Conservation (phyloP, 2,329 filamentous ascomycete species). For the Arthrobotrys sinensis region DNA sequence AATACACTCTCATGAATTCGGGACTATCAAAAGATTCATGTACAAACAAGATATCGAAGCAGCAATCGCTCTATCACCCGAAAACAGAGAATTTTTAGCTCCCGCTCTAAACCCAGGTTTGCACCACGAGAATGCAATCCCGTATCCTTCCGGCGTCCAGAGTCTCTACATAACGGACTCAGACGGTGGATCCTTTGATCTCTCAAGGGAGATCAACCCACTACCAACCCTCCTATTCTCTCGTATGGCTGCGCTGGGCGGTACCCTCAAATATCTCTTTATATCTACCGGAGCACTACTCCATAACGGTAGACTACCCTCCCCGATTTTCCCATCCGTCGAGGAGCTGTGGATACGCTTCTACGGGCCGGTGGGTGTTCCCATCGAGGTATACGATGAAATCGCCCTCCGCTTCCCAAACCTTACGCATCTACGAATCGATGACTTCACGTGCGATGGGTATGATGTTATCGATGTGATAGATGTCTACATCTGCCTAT, state of each 20-base stretch:
- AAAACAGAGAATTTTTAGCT: constrained; percentile 20
- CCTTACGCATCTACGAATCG: constrained; percentile 11
- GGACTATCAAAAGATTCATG: constrained; percentile 25
- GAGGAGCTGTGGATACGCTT: constrained; percentile 21
- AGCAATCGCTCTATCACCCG: constrained; percentile 7
- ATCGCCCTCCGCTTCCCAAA: constrained; percentile 19
- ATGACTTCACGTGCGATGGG: constrained; percentile 17
- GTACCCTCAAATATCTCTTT: constrained; percentile 12
- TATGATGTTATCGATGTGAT: constrained; percentile 18
- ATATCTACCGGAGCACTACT: constrained; percentile 16
- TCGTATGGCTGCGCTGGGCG: constrained; percentile 12
- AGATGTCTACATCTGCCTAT: constrained; percentile 18
- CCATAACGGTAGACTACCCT: constrained; percentile 12
- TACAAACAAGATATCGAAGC: constrained; percentile 24
- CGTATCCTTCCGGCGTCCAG: constrained; percentile 12
- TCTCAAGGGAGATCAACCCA: constrained; percentile 21
- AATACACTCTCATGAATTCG: constrained; percentile 25
- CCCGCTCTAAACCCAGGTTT: constrained; percentile 10
- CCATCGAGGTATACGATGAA: constrained; percentile 19
- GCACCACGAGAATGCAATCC: constrained; percentile 21
- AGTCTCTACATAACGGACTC: constrained; percentile 21
- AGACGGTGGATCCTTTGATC: constrained; percentile 15
- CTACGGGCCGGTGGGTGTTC: constrained; percentile 4
- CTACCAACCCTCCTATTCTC: constrained; percentile 22
- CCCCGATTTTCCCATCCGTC: constrained; percentile 2